These are phyloP conservation scores for Otatea glauca DNA, from an alignment of 176 grass and related monocot species.

Conservation along the genomic window DNA sequence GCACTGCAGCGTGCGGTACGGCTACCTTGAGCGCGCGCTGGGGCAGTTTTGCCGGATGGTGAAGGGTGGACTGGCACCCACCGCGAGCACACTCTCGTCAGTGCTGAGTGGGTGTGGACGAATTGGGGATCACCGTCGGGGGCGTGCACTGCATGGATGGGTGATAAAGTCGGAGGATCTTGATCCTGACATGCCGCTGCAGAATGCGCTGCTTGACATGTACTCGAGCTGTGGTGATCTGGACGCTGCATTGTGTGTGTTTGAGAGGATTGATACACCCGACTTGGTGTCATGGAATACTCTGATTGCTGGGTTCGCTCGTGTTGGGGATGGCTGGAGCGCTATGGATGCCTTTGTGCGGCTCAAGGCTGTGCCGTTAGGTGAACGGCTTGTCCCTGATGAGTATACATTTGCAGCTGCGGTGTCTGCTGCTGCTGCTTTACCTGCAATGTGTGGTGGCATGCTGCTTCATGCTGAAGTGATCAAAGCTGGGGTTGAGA, in stretches of 20 bases:
- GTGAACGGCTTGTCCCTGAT: slow-evolving; percentile 51
- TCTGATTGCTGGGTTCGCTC: slow-evolving; percentile 74
- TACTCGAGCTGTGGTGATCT: slow-evolving; percentile 73
- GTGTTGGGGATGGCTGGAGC: slow-evolving; percentile 48
- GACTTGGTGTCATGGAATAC: slow-evolving; percentile 91
- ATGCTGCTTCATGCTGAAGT: slow-evolving; percentile 70
- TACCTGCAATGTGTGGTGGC: slow-evolving; percentile 64
- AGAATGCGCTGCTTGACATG: slow-evolving; percentile 82
- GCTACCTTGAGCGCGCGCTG: slow-evolving; percentile 45
- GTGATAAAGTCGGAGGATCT: slow-evolving; percentile 64
- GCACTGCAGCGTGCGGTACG: slow-evolving; percentile 70
- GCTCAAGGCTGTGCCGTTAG: slow-evolving; percentile 43
- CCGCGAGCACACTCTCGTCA: slow-evolving; percentile 56
- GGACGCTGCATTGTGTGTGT: slow-evolving; percentile 48
- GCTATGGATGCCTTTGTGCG: slow-evolving; percentile 62
- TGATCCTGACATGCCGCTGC: slow-evolving; percentile 61
- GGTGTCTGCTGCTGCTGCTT: slow-evolving; percentile 62
- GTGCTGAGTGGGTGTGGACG: slow-evolving; percentile 62
- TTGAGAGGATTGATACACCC: slow-evolving; percentile 61
- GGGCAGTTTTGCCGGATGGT: slow-evolving; percentile 59
- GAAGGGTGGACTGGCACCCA: slow-evolving; percentile 45
- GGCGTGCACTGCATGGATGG: slow-evolving; percentile 72
- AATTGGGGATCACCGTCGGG: slow-evolving; percentile 35
- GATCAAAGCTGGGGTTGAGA: slow-evolving; percentile 62
- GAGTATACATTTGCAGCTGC: slow-evolving; percentile 80